A percentile compares a stretch with the other conserved stretches of the same genome.
phyloP scores from a whole-genome alignment of 371 early-diverging fungal genomes.

The Blakeslea trispora region DNA sequence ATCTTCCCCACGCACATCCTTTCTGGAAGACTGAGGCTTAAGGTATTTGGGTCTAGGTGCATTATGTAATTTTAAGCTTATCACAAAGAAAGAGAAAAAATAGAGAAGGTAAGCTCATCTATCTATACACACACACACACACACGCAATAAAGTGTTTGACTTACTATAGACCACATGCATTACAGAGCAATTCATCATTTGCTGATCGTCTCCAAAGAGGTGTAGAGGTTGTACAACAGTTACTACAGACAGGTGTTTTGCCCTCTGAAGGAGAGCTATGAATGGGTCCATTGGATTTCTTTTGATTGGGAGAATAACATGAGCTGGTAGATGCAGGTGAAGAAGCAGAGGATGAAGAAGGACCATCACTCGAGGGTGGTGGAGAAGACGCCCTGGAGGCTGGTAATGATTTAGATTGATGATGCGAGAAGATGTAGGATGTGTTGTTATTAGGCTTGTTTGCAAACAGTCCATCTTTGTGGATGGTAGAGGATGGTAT shows the following conservation, averaged over 20 bases:
- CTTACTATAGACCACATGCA: constrained; percentile 90
- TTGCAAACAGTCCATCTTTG: not conserved
- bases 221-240: constrained; percentile 89
- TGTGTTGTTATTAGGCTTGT: not conserved
- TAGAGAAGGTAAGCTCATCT: too few species aligned
- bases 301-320: constrained; percentile 14
- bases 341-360: constrained; percentile 7
- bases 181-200: constrained; percentile 89
- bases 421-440: constrained; percentile 2
- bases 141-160: too few species aligned
- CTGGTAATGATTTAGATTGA: constrained; percentile 27
- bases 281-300: constrained; percentile 12
- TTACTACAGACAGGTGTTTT: constrained; percentile 69
- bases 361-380: constrained; percentile 8
- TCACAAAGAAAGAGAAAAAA: not conserved
- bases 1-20: constrained; percentile 35
- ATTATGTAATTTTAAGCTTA: constrained; percentile 71
- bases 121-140: too few species aligned
- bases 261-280: constrained; percentile 22
- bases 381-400: constrained; percentile 24
- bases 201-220: constrained; percentile 92
- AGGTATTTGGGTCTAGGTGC: constrained; percentile 62
- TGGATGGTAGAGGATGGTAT: constrained; percentile 1
- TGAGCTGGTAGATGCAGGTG: constrained; percentile 1
- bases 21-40: constrained; percentile 36